These are phyloP conservation scores for Echinosophora koreensis DNA, from an alignment of 306 rosid genomes.

Conservation along the genomic window DNA sequence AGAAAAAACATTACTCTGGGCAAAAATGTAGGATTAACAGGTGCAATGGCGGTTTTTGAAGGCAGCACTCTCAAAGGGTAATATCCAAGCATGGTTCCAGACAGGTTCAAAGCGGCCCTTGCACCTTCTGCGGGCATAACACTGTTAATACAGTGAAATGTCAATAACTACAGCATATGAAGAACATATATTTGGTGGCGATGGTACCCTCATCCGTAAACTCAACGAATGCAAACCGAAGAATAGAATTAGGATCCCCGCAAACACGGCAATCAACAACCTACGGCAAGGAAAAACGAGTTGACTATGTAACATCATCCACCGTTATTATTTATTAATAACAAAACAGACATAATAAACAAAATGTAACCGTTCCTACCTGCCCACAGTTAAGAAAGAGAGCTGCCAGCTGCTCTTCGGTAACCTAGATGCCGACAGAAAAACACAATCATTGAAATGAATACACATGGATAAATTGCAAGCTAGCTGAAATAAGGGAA, in stretches of 20 bases:
- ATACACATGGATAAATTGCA: conserved; percentile 31
- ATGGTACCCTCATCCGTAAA: conserved; percentile 93
- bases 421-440: conserved; percentile 66
- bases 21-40: conserved; percentile 91
- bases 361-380: conserved; percentile 57
- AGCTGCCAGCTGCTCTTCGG: conserved; percentile 97
- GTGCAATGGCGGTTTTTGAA: conserved; percentile 98
- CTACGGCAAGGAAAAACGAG: conserved; percentile 53
- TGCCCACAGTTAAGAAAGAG: conserved; percentile 93
- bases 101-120: conserved; percentile 85
- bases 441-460: conserved; percentile 41
- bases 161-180: conserved; percentile 13
- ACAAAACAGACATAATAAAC: conserved; percentile 1
- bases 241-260: conserved; percentile 97
- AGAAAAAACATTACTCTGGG: conserved; percentile 75
- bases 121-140: conserved; percentile 82
- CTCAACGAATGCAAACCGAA: conserved; percentile 96
- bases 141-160: conserved; percentile 42
- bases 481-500: conserved; percentile 12
- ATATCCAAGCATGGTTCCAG: conserved; percentile 96
- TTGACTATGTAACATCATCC: conserved; percentile 41
- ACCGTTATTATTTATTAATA: conserved; percentile 29
- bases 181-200: background rate
- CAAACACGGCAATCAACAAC: conserved; percentile 99
- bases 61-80: conserved; percentile 97